These are phyloP conservation scores for Sedum album DNA, from an alignment of 164 flowering plant species.

Conservation along the genomic window DNA sequence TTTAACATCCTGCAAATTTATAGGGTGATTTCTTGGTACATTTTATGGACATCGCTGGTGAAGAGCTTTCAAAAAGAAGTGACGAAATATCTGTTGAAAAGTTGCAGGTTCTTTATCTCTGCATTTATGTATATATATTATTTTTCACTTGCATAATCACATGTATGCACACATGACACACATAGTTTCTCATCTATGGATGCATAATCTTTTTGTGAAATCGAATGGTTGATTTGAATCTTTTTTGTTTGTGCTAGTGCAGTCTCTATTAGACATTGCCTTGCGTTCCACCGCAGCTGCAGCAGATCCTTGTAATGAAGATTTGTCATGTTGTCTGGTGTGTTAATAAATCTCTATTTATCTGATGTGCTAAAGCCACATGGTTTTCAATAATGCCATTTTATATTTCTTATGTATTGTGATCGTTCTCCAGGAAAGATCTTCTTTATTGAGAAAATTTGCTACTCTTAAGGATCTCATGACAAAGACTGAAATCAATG, in stretches of 20 bases:
- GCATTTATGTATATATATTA: not conserved
- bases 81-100: slow-evolving; percentile 87
- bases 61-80: slow-evolving; percentile 69
- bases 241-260: slow-evolving; percentile 9
- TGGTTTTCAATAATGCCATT: not conserved
- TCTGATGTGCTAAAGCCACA: slow-evolving; percentile 10
- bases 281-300: slow-evolving; percentile 92
- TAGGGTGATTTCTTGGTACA: slow-evolving; percentile 98
- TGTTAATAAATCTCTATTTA: slow-evolving; percentile 14
- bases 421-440: slow-evolving; percentile 52
- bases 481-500: slow-evolving; percentile 30
- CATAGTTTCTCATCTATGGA: not conserved
- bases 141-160: not conserved
- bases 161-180: not conserved
- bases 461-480: slow-evolving; percentile 53
- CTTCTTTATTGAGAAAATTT: slow-evolving; percentile 71
- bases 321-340: slow-evolving; percentile 88
- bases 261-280: slow-evolving; percentile 97
- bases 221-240: not conserved
- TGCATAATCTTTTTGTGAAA: not conserved
- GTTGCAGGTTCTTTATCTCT: slow-evolving; percentile 55
- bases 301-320: slow-evolving; percentile 90
- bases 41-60: slow-evolving; percentile 96
- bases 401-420: slow-evolving; percentile 6
- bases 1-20: not conserved